These are phyloP conservation scores for Rubroboletus pulcherrimus DNA, from an alignment of 768 basidiomycete genomes.

Conservation along the genomic window DNA sequence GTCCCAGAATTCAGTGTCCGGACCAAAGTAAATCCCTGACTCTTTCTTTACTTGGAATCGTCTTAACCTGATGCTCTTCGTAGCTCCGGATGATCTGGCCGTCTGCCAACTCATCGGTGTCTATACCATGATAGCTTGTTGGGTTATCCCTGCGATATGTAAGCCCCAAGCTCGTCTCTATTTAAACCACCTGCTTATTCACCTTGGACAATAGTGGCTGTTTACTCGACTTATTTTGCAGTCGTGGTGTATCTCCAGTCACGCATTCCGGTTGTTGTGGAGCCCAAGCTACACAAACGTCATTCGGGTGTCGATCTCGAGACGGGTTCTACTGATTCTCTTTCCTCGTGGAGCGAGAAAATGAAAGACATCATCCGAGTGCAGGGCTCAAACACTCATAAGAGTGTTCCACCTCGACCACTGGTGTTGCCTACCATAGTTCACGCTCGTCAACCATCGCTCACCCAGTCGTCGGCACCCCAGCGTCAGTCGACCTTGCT, in stretches of 20 bases:
- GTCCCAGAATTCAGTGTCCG: conserved; percentile 41
- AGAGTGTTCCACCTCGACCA: background rate
- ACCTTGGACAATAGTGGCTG: conserved; percentile 33
- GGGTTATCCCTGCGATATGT: conserved; percentile 53
- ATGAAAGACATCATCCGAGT: background rate
- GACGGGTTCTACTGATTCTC: conserved; percentile 7
- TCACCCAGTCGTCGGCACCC: background rate
- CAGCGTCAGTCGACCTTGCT: conserved; percentile 1
- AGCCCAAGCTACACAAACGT: background rate
- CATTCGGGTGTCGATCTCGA: conserved; percentile 18
- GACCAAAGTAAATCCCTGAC: conserved; percentile 34
- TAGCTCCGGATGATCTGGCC: conserved; percentile 39
- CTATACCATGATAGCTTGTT: conserved; percentile 48
- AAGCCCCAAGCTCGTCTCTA: conserved; percentile 20
- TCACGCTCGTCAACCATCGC: conserved; percentile 5
- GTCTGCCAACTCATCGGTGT: conserved; percentile 47
- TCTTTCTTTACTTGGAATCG: background rate
- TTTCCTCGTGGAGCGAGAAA: conserved; percentile 5
- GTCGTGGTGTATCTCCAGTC: conserved; percentile 35
- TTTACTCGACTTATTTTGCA: conserved; percentile 42
- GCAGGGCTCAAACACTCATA: background rate
- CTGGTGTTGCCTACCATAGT: conserved; percentile 8
- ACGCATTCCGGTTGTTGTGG: conserved; percentile 21
- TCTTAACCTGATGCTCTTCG: background rate
- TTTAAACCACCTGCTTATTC: conserved; percentile 1